These are phyloP conservation scores for Podaxis rugospora DNA, from an alignment of 768 basidiomycete genomes.

Conservation along the genomic window DNA sequence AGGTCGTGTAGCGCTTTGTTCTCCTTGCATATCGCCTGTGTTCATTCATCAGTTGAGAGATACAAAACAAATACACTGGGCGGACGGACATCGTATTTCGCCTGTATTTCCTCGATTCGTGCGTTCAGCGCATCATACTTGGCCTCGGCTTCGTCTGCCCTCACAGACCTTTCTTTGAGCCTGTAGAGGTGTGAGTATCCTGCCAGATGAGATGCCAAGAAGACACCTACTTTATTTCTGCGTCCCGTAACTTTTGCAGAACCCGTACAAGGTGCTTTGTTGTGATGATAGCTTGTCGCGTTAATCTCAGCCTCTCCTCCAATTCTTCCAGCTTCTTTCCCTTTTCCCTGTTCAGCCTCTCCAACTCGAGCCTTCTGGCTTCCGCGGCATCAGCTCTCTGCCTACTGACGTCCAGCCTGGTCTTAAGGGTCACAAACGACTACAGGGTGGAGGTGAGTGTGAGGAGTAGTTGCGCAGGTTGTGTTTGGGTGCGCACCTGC, in stretches of 20 bases:
- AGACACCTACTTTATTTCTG: constrained; percentile 24
- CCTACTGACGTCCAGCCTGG: constrained; percentile 18
- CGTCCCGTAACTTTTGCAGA: constrained; percentile 21
- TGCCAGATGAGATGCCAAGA: background rate
- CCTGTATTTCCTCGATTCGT: constrained; percentile 4
- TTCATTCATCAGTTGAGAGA: background rate
- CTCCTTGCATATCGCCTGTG: constrained; percentile 1
- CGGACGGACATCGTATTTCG: background rate
- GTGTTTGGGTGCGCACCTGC: constrained; percentile 12
- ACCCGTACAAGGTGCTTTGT: constrained; percentile 18
- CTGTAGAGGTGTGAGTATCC: background rate
- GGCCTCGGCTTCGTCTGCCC: constrained; percentile 1
- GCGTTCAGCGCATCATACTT: constrained; percentile 1
- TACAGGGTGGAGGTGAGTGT: constrained; percentile 6
- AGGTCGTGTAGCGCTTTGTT: constrained; percentile 3
- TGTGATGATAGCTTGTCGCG: constrained; percentile 14
- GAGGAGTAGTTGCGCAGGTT: background rate
- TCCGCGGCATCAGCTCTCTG: constrained; percentile 4
- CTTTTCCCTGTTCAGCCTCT: constrained; percentile 25
- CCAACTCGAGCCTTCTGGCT: constrained; percentile 18
- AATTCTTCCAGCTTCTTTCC: constrained; percentile 18
- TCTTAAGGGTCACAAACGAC: constrained; percentile 20
- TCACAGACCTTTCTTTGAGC: background rate
- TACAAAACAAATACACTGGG: background rate
- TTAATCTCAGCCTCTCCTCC: constrained; percentile 19